Base-by-base conservation (phyloP, 768 basidiomycete species). In the Glaciozyma antarctica region DNA sequence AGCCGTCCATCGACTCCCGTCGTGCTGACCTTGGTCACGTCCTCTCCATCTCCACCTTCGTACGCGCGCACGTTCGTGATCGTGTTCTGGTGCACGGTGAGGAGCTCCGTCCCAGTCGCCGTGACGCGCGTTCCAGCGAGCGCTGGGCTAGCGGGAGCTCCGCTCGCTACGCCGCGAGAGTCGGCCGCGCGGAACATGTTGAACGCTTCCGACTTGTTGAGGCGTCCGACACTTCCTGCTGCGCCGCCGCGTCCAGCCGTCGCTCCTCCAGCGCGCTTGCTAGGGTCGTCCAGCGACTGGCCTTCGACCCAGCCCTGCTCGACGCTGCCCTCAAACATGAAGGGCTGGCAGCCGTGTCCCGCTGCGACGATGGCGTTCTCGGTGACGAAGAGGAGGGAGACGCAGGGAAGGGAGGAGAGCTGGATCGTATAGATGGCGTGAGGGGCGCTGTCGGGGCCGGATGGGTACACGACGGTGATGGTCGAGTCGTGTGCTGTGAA, bases 41-140 rank as follows among this genome's bases (percentile, higher is more conserved):
- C 70, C 2, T 78, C 77, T 0, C 84, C 85, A 17, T 80, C 69
- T 2, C 78, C 79, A 68, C 77, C 78, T 67, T 86, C 86, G 73
- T 88, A 95, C 32, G 88, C 79, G 63, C 91, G 80, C 48, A 98
- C 81, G 71, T 81, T 86, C n/a, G 91, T 97, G 77, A 99, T 95
- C 45, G 93, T 95, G 79, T 99, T 99, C 81, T 98, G 95, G 75
- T 98, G 95, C 58, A 95, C 82, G 19, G 95, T 98, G 73, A 82
- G 78, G 59, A 94, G 78, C 75, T 93, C 89, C 5, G 88, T 88
- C 5, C 77, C 77, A 22, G 75, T 75, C 10, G 64, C 71, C 16
- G 75, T 70, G 8, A 75, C 67, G 21, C 73, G 75, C 32, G 75
- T 74, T 1, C 73, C 71, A 0, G 60, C 58, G 5, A 65, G 66